Evolutionary conservation across 140 eudicot species (phyloP), one percentile per base, ranked within the genome.

Genomic region (Flaveria floridana): DNA sequence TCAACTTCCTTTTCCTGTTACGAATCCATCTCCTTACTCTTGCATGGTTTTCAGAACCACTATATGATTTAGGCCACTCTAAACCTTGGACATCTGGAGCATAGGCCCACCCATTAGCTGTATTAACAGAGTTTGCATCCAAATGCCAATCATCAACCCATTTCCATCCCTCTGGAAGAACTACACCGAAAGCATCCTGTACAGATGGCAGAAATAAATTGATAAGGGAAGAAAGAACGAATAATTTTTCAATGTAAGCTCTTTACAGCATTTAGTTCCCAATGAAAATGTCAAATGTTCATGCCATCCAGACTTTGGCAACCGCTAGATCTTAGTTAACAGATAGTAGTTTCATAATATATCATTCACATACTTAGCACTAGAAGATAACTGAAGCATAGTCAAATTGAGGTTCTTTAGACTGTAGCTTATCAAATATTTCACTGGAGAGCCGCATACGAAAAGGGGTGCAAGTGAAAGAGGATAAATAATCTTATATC

Each of bases 121-220:
- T 77, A 26, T 73, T 79, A 44, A 78, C 88, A 58, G 92, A 73
- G 42, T 73, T 16, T 66, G 66, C 62, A 79, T 89, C 96, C 64
- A 89, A 76, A 75, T 78, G 88, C 96, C 96, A 89, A 56, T 84
- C 89, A 81, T 86, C 91, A 84, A 84, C 69, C 96, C 96, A 89
- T 48, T 79, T 80, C 91, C 91, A 89, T 3, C 85, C 92, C 6
- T 82, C 65, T 14, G 91, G 87, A 48, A 84, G 61, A 55, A 73
- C 70, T 51, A 78, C 81, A 68, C 87, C 83, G 23, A 70, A 73
- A 37, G 68, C 23, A 76, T 72, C 86, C 96, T 89, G 82, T 19
- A 44, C 15, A 83, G 53, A 6, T 52, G 52, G 59, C 11, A 25
- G 15, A 25, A 52, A 62, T 78, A 14, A 46, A 39, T 70, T 74